Evolutionary conservation across 2,329 filamentous ascomycete genomes (phyloP).

Genomic region (Trichoderma brevicompactum): DNA sequence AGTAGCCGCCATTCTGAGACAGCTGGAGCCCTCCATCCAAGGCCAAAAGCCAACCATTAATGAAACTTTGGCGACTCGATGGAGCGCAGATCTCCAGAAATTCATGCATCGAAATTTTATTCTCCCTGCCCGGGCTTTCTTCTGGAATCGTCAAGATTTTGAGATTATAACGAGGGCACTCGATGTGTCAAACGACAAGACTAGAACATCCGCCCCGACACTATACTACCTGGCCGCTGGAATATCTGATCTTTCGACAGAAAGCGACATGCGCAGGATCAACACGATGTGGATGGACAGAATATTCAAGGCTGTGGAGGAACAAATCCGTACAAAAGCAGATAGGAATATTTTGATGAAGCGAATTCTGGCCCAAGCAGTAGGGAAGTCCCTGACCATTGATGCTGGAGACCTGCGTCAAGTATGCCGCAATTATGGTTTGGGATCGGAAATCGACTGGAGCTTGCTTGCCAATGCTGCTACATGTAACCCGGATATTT

Average conservation of each 20-base stretch:
- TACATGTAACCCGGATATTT: slow-evolving; percentile 53
- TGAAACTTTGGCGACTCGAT: slow-evolving; percentile 40
- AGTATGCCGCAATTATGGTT: slow-evolving; percentile 50
- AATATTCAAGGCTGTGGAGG: slow-evolving; percentile 43
- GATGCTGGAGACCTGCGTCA: slow-evolving; percentile 47
- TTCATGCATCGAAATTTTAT: slow-evolving; percentile 58
- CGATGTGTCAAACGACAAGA: slow-evolving; percentile 42
- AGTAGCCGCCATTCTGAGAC: slow-evolving; percentile 46
- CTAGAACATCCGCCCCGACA: slow-evolving; percentile 47
- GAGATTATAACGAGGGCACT: slow-evolving; percentile 50
- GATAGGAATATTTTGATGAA: slow-evolving; percentile 40
- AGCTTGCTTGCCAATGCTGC: slow-evolving; percentile 47
- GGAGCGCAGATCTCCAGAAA: slow-evolving; percentile 52
- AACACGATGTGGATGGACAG: slow-evolving; percentile 47
- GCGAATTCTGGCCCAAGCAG: slow-evolving; percentile 40
- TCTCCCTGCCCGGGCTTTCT: slow-evolving; percentile 55
- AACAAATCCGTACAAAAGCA: slow-evolving; percentile 33
- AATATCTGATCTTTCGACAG: slow-evolving; percentile 34
- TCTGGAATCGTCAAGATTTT: slow-evolving; percentile 49
- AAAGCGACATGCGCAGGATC: slow-evolving; percentile 41
- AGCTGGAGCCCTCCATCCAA: slow-evolving; percentile 42
- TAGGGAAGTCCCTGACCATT: slow-evolving; percentile 41
- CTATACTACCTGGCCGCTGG: slow-evolving; percentile 51
- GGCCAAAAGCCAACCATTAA: slow-evolving; percentile 26
- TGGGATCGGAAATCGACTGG: slow-evolving; percentile 49